phyloP scores from a whole-genome alignment of 2,329 filamentous ascomycete genomes.

The Colletotrichum euphorbiae region DNA sequence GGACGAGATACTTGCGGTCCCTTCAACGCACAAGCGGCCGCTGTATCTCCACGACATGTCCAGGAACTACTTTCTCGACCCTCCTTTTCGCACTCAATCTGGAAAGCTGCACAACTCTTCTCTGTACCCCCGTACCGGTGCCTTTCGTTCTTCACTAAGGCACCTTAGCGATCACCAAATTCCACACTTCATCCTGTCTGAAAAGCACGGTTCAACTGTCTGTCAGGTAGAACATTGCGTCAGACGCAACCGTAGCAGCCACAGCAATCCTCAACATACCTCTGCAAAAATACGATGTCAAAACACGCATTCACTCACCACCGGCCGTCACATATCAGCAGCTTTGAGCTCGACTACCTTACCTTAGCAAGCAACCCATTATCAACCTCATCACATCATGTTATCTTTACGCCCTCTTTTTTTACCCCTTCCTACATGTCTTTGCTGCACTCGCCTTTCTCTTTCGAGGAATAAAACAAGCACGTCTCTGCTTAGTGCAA shows the following conservation, averaged over 20 bases:
- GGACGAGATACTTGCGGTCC: constrained; percentile 21
- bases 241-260: background rate
- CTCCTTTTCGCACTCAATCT: background rate
- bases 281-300: constrained; percentile 19
- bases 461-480: constrained; percentile 10
- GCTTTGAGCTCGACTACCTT: constrained; percentile 1
- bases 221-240: background rate
- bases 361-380: background rate
- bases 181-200: background rate
- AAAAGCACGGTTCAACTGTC: background rate
- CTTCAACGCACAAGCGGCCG: constrained; percentile 36
- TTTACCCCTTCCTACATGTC: background rate
- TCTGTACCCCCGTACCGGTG: no score
- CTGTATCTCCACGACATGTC: constrained; percentile 19
- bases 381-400: constrained; percentile 27
- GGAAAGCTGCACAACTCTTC: no score
- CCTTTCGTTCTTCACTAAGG: no score
- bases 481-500: constrained; percentile 20
- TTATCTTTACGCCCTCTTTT: constrained; percentile 17
- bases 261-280: background rate
- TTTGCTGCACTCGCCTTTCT: constrained; percentile 13
- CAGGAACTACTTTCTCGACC: constrained; percentile 14
- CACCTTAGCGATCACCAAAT: no score
- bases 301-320: constrained; percentile 23
- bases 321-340: constrained; percentile 32